Base-by-base conservation (phyloP, 2,329 filamentous ascomycete species). In the Cladosporium cucumerinum region DNA sequence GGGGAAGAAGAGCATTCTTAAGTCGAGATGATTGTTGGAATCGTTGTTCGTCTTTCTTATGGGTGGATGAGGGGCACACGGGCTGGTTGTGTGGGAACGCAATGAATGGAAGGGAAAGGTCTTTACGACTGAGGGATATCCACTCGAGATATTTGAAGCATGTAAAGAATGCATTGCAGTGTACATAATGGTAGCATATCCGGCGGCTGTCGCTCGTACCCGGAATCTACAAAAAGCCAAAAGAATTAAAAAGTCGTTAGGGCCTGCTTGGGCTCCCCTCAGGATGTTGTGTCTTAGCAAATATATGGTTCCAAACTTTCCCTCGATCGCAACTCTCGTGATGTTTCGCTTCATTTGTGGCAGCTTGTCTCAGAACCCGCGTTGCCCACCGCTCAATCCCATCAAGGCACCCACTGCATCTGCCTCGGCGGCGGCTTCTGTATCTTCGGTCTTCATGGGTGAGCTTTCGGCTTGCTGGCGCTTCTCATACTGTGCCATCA, bases 331-430 rank as follows among this genome's bases (percentile, higher is more conserved):
- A 54, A 18, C 49, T 18, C 49, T 52, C 14, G 18, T 52, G 49
- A 26, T 32, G 51, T n/a, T 32, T 46, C 39, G 23, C 26, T 18
- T 54, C 16, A 28, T 21, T 21, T n/a, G 12, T 18, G 10, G 21
- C 32, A 10, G 23, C n/a, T 12, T 23, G 16, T 39, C 21, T 57
- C 32, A 57, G 21, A 57, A 39, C 4, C 28, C 51, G 26, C 51
- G 26, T 21, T 32, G 55, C 30, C 63, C 66, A 12, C 66, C 65
- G 36, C 68, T 68, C 67, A 73, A 67, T 12, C 69, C 70, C 32
- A 72, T 65, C 34, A 73, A 55, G 6, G 71, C 71, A 12, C 71
- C 72, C 6, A 69, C 71, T 18, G 72, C 70, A 64, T 73, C 71
- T 5, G 66, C 67, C 51, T 69, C 70, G 18, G 67, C 67, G 10